Percentiles rank a stretch among this genome's conserved stretches.
Conservation (phyloP, 177 flowering plant species). For the Vitis hybrid region DNA sequence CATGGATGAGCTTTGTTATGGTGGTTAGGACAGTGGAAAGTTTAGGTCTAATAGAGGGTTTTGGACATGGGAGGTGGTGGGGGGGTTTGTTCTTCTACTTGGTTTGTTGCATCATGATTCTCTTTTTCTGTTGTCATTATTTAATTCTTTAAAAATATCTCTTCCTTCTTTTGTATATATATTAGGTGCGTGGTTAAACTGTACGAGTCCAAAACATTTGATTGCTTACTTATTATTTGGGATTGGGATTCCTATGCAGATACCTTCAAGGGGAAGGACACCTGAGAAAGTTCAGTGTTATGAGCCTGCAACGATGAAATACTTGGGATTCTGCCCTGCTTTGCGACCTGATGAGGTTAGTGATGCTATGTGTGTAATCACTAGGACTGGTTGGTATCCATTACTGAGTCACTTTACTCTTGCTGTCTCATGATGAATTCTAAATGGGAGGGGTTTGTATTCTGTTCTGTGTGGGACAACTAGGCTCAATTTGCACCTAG, state of each 20-base stretch:
- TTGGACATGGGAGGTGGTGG: no score
- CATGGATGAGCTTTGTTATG: no score
- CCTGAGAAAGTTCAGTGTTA: constrained; percentile 82
- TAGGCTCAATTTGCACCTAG: no score
- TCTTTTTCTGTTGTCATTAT: no score
- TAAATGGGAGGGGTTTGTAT: no score
- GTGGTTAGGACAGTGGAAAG: no score
- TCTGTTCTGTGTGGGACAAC: no score
- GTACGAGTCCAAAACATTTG: background rate
- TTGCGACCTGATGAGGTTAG: constrained; percentile 76
- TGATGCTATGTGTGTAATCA: constrained; percentile 5
- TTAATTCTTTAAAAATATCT: no score
- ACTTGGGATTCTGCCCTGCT: constrained; percentile 85
- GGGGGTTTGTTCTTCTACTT: no score
- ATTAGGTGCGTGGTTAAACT: background rate
- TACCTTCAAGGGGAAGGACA: constrained; percentile 79
- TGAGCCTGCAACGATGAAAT: constrained; percentile 99
- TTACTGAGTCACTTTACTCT: background rate
- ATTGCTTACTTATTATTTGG: background rate
- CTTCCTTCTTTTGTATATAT: no score
- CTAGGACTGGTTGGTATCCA: background rate
- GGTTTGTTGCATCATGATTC: no score
- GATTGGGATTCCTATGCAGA: constrained; percentile 36
- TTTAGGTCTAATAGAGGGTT: no score
- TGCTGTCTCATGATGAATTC: background rate